Evolutionary conservation across 441 rosid genomes (phyloP).

Genomic region (Gossypium schwendimanii): DNA sequence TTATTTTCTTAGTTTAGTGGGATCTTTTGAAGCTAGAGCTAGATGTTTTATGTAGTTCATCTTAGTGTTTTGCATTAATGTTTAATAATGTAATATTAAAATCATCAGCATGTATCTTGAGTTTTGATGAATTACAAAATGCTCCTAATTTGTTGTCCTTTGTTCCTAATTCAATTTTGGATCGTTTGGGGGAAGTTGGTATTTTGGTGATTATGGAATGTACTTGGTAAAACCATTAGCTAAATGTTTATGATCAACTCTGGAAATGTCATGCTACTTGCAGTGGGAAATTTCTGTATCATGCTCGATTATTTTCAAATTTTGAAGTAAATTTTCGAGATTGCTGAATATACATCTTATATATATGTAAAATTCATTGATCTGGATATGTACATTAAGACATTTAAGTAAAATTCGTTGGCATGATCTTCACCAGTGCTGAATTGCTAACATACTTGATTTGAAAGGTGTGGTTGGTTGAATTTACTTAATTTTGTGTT

Average conservation of each 20-base stretch:
- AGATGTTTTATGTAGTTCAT: neutral
- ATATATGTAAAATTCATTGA: too few relatives aligned
- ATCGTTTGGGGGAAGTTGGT: neutral
- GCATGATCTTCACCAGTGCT: neutral
- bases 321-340: neutral
- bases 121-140: neutral
- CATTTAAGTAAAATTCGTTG: neutral
- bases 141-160: neutral
- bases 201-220: neutral
- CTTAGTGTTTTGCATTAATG: neutral
- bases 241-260: neutral
- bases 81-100: neutral
- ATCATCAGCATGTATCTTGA: neutral
- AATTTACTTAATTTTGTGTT: neutral
- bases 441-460: neutral
- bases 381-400: neutral
- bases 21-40: neutral
- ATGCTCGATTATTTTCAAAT: neutral
- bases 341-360: neutral
- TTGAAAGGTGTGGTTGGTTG: neutral
- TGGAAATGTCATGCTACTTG: neutral
- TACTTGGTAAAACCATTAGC: neutral
- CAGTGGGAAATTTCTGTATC: neutral
- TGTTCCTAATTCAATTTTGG: neutral
- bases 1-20: neutral